A percentile compares a stretch with the other conserved stretches of the same genome.
These are phyloP conservation scores for Spathaspora arborariae DNA, from an alignment of 805 yeast genomes.

Conservation along the genomic window DNA sequence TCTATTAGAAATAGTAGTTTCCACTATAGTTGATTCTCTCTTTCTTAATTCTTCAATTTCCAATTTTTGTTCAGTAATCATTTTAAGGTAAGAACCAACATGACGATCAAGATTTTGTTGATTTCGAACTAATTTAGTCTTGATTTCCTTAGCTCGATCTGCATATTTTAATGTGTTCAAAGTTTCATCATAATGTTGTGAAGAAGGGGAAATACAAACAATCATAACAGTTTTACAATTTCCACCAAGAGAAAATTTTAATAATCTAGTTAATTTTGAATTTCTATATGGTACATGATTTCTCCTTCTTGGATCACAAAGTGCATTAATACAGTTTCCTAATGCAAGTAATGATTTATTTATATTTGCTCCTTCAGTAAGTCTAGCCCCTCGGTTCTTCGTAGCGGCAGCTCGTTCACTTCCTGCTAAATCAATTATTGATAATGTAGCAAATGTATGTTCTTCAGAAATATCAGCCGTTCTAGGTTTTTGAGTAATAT, in stretches of 20 bases:
- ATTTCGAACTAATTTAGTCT: constrained; percentile 73
- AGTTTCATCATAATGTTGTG: constrained; percentile 88
- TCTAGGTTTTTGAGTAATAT: constrained; percentile 56
- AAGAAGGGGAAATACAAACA: constrained; percentile 87
- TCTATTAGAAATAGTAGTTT: constrained; percentile 32
- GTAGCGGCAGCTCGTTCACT: constrained; percentile 93
- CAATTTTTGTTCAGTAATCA: constrained; percentile 76
- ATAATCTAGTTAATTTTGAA: constrained; percentile 79
- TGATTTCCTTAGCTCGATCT: constrained; percentile 84
- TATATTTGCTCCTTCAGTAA: constrained; percentile 91
- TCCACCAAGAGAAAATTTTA: constrained; percentile 89
- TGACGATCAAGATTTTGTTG: constrained; percentile 75
- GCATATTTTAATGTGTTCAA: constrained; percentile 89
- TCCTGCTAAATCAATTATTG: constrained; percentile 91
- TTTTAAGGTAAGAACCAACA: constrained; percentile 77
- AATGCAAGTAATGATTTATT: constrained; percentile 83
- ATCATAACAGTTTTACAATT: constrained; percentile 95
- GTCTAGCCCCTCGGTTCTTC: constrained; percentile 72
- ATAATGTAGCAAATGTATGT: constrained; percentile 73
- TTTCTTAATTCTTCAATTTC: constrained; percentile 66
- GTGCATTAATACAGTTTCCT: constrained; percentile 91
- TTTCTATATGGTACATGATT: constrained; percentile 88
- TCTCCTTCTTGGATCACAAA: constrained; percentile 65
- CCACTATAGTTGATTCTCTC: constrained; percentile 46
- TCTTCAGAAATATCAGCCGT: constrained; percentile 62